Base-by-base conservation (phyloP, 352 stramenopile species). In the Lagenidium giganteum region DNA sequence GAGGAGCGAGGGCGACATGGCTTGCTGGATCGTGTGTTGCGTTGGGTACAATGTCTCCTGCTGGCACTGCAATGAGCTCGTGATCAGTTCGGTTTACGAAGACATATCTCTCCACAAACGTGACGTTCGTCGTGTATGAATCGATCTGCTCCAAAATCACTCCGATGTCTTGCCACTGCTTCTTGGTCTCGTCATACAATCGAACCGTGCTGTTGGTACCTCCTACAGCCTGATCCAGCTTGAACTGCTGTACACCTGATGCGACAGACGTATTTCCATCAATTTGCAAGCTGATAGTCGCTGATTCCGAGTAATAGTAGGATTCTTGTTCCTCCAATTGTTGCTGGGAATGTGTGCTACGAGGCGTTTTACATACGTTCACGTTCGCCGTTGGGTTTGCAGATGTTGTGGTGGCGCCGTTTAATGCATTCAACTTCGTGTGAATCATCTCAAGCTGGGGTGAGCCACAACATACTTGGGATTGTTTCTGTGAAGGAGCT, bases 61-160 rank as follows among this genome's bases (percentile, higher is more conserved):
- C 59, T 12, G 68, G 62, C 4, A 67, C 57, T 14, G 64, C 70
- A 25, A 85, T 30, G n/a, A 94, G 29, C 23, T 76, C 48, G 22
- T 83, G 61, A 11, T 78, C 49, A 1, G 83, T 87, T 21, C 73
- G 69, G 29, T 94, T 93, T 14, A 89, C 34, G 18, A 94, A 56
- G 8, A 93, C 54, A 45, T 91, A 93, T 6, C 83, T 68, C 34
- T 92, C 78, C 1, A 92, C 69, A 32, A 94, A 91, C 8, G 73
- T 90, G 5, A 85, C 69, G 33, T 87, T 80, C 23, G 70, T 94
- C 13, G 74, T 73, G 43, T 66, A 80, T 5, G 65, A 64, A 26
- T 86, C 75, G 0, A 86, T 36, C 50, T 87, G 74, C 21, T 84
- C 68, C 31, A 88, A 54, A 6, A 91, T 67, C 9, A 72, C 77